Base-by-base conservation (phyloP, 495 filamentous ascomycete species). In the Opeltia flavorubescens region DNA sequence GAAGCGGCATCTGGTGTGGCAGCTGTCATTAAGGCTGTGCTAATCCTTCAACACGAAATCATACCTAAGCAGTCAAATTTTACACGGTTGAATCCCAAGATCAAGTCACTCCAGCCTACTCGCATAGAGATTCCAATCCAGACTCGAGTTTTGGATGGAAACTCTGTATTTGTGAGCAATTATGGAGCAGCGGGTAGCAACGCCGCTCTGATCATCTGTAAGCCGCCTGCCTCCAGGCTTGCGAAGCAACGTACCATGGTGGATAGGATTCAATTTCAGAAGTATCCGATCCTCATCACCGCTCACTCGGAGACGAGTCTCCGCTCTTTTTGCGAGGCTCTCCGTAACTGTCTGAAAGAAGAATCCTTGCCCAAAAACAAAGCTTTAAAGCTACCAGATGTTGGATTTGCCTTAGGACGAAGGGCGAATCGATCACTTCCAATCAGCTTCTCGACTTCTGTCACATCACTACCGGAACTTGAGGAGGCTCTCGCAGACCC, bases 111-210 rank as follows among this genome's bases (percentile, higher is more conserved):
- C 0, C 47, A 48, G 5, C 43, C 52, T 2, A 55, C 74, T n/a
- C 46, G 52, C 2, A 63, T 74, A 12, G 53, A 62, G 0, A 58
- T 40, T 0, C 46, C 44, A 15, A 29, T 60, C 4, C n/a, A 44
- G 18, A 40, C 36, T 0, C 67, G 65, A 62, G 44, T 56, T 5
- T 42, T 50, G 5, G 28, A 44, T 11, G 50, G 25, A 29, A 11
- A 46, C 20, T 20, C 26, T 17, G 50, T 36, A 38, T 52, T 39
- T 20, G 48, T 56, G n/a, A 74, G 69, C 49, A 74, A 69, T 46
- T 76, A 76, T 41, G 72, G 72, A 3, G 72, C 70, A 0, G 61
- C 67, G 0, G 71, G 72, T 1, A 64, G 56, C 39, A 76, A 71
- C 53, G 64, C 64, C 27, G 63, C 69, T 0, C 54, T 75, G 43